Conservation (phyloP, 2,329 filamentous ascomycete species). For the Teratosphaeria epicoccoides region DNA sequence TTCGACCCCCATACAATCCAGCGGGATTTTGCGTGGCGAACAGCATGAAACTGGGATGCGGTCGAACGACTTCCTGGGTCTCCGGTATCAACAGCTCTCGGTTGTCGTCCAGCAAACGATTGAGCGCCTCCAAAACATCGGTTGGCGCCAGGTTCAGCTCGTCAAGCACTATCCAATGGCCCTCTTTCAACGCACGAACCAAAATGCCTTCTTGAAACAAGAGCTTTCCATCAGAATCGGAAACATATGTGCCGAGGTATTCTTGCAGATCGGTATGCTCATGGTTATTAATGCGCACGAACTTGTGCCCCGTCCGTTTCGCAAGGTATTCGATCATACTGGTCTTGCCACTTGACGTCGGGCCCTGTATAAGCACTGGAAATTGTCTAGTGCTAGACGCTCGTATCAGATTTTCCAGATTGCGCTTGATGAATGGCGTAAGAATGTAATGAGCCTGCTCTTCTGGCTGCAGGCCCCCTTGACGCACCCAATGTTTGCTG, state of each 20-base stretch:
- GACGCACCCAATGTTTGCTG: slow-evolving; percentile 58
- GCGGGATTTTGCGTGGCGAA: slow-evolving; percentile 97
- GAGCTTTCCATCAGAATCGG: slow-evolving; percentile 71
- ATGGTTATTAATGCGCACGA: slow-evolving; percentile 98
- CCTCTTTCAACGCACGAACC: slow-evolving; percentile 82
- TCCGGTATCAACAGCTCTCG: slow-evolving; percentile 91
- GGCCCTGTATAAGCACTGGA: slow-evolving; percentile 89
- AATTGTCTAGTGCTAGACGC: slow-evolving; percentile 87
- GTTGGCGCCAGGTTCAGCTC: slow-evolving; percentile 95
- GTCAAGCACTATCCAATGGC: slow-evolving; percentile 96
- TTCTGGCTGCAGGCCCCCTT: slow-evolving; percentile 56
- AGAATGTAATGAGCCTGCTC: slow-evolving; percentile 88
- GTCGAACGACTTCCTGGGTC: slow-evolving; percentile 85
- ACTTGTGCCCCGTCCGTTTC: slow-evolving; percentile 92
- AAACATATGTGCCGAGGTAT: slow-evolving; percentile 90
- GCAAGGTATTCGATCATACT: slow-evolving; percentile 99
- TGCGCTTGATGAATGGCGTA: slow-evolving; percentile 87
- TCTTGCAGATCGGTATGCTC: slow-evolving; percentile 98
- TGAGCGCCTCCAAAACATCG: slow-evolving; percentile 91
- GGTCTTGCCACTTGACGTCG: slow-evolving; percentile 94
- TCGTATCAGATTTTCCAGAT: slow-evolving; percentile 85
- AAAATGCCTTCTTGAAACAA: slow-evolving; percentile 88
- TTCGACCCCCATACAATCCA: slow-evolving; percentile 88
- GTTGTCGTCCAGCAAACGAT: slow-evolving; percentile 91
- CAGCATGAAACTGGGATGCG: slow-evolving; percentile 91